Evolutionary conservation across 1,284 basidiomycete species (phyloP), one percentile per base, ranked within the genome.

Genomic region (Blastosporella zonata): DNA sequence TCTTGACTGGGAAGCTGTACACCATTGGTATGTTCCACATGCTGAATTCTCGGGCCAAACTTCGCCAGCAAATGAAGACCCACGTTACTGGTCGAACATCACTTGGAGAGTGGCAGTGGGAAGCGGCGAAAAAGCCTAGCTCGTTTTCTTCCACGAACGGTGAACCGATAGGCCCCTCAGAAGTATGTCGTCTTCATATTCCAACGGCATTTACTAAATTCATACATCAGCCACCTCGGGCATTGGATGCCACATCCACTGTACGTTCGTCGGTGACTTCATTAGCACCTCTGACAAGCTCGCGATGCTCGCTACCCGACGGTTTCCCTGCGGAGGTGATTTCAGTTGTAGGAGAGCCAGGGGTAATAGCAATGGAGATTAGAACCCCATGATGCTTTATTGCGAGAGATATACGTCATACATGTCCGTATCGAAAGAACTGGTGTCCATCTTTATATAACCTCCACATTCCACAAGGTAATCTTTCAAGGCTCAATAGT

Each of bases 1-100:
- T 79, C 15, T 60, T 77, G 46, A 74, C 74, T 1, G 77, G 74
- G 35, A 79, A 79, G 56, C 65, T 79, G 48, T 78, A 77, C 33
- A 65, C 68, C 6, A 66, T 77, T 40, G 74, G 74, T 8, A 66
- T 78, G 53, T 58, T 79, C 35, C 70, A 72, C 21, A 73, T 72
- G 1, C 58, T 78, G 18, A 78, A 78, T 59, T 69, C 71, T 28
- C 65, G 77, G 23, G 59, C 58, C 18, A 62, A 65, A 33, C 62
- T 78, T 42, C 71, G 74, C 33, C 59, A 62, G 39, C 61, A 65
- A n/a, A 65, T 77, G 55, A 61, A 67, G 15, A 70, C 70, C 9
- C 59, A 65, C 17, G 67, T 68, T 35, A 46, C 72, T 6, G 73
- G 72, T 23, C 62, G 74, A 18, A 66, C 59, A 13, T 71, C 70